phyloP scores from a whole-genome alignment of 257 asterid species.

The Anisodus tanguticus region DNA sequence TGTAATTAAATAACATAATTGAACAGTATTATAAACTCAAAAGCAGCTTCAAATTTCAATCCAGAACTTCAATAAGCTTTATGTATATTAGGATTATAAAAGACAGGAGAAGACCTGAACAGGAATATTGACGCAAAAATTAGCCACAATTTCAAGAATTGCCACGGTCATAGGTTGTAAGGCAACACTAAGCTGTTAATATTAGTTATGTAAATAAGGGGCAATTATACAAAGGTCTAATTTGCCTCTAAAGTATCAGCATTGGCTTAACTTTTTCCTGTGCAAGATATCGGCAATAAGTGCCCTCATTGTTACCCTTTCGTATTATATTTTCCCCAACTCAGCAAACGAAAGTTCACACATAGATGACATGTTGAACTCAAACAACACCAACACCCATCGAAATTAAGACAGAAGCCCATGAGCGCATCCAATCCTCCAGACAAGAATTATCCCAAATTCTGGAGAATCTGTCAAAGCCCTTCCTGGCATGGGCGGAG shows the following conservation, averaged over 20 bases:
- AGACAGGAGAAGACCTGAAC: neutral
- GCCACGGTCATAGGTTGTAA: neutral
- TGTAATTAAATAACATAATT: no score
- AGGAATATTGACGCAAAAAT: neutral
- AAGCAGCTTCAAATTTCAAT: neutral
- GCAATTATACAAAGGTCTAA: no score
- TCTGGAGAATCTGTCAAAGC: neutral
- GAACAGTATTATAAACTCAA: no score
- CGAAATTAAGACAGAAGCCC: neutral
- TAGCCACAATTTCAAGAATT: neutral
- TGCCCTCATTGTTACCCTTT: neutral
- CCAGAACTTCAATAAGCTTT: slow-evolving; percentile 8
- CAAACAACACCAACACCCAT: no score
- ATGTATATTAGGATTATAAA: neutral
- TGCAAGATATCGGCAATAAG: neutral
- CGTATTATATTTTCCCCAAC: neutral
- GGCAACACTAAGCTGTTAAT: neutral
- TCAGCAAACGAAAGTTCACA: neutral
- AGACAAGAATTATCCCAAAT: neutral
- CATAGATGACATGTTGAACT: neutral
- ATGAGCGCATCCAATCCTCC: neutral
- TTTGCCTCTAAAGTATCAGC: no score
- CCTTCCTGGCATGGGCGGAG: neutral
- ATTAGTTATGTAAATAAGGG: no score
- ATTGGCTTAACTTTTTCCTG: no score